Percentiles rank a stretch among this genome's conserved stretches.
These are phyloP conservation scores for Fistulinella staudtii DNA, from an alignment of 1,284 basidiomycete species.

Conservation along the genomic window DNA sequence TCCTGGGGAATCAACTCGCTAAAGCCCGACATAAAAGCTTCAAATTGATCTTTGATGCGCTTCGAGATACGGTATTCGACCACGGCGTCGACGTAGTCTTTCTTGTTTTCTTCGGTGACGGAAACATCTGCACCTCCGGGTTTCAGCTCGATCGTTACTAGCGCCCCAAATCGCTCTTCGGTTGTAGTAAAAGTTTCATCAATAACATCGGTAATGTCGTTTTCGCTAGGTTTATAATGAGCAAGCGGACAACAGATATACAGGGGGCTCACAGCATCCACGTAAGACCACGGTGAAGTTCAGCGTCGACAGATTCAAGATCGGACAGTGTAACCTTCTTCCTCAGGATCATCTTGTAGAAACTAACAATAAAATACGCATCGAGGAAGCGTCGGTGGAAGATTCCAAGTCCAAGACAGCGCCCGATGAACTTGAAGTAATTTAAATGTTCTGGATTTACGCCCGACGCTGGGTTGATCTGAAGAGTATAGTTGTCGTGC, in stretches of 20 bases:
- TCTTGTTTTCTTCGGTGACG: slow-evolving; percentile 94
- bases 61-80: slow-evolving; percentile 90
- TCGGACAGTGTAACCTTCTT: slow-evolving; percentile 86
- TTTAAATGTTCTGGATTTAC: slow-evolving; percentile 96
- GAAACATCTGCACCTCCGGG: slow-evolving; percentile 75
- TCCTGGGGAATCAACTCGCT: slow-evolving; percentile 94
- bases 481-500: slow-evolving; percentile 94
- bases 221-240: slow-evolving; percentile 50
- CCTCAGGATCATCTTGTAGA: slow-evolving; percentile 97
- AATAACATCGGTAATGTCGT: slow-evolving; percentile 88
- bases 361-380: slow-evolving; percentile 94
- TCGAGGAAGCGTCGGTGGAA: slow-evolving; percentile 96
- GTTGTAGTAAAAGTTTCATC: slow-evolving; percentile 88
- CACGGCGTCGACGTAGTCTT: slow-evolving; percentile 87
- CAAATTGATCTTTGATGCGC: slow-evolving; percentile 93
- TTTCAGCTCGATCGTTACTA: slow-evolving; percentile 87
- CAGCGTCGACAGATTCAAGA: slow-evolving; percentile 84
- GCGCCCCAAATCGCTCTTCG: slow-evolving; percentile 92
- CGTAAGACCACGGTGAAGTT: slow-evolving; percentile 83
- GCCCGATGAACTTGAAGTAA: slow-evolving; percentile 97
- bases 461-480: slow-evolving; percentile 92
- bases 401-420: slow-evolving; percentile 87
- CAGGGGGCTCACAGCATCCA: slow-evolving; percentile 79
- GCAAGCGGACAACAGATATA: slow-evolving; percentile 2
- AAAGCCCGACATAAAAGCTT: slow-evolving; percentile 93